Conservation (phyloP, 345 rosid genomes). For the Salix exigua region DNA sequence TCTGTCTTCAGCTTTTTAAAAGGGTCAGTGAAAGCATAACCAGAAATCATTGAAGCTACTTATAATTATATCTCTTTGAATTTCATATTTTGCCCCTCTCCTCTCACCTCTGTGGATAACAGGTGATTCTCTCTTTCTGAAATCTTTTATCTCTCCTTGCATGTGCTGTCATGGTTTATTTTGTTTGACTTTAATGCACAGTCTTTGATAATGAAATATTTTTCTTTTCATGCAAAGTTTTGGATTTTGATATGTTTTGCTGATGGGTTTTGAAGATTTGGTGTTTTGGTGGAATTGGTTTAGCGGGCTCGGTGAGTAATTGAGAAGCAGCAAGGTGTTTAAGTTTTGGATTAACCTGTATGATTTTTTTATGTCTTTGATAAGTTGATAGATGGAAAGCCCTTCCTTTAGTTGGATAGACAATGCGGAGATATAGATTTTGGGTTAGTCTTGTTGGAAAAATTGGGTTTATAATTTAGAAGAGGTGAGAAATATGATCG, state of each 20-base stretch:
- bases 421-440: neutral
- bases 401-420: neutral
- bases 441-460: neutral
- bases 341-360: neutral
- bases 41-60: neutral
- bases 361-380: neutral
- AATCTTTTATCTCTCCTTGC: neutral
- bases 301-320: neutral
- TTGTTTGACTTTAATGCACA: no score
- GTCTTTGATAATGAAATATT: no score
- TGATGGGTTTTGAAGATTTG: neutral
- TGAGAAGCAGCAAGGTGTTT: neutral
- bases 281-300: neutral
- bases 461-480: neutral
- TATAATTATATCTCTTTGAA: neutral
- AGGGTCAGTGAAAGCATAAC: neutral
- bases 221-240: neutral
- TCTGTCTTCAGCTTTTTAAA: neutral
- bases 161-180: neutral
- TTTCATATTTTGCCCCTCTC: neutral
- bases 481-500: neutral
- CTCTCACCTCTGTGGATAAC: neutral
- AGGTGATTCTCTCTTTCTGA: neutral
- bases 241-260: neutral
- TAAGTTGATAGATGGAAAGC: neutral